Percentiles rank a stretch among this genome's conserved stretches.
phyloP scores from a whole-genome alignment of 169 alveolate genomes.

The Plasmodium fragile region DNA sequence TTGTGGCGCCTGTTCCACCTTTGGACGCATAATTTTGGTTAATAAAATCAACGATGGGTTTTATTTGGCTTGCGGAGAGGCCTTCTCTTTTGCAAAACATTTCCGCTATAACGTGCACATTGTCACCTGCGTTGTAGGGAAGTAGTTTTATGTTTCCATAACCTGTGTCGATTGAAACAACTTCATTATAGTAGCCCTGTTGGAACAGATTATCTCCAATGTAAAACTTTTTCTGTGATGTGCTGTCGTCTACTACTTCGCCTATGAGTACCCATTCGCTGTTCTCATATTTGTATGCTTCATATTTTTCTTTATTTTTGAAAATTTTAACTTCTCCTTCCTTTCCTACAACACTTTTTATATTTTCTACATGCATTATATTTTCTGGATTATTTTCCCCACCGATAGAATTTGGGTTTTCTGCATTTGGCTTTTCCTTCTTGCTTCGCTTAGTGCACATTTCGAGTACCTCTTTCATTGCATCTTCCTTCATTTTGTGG shows the following conservation, averaged over 20 bases:
- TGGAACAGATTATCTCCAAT: conserved; percentile 50
- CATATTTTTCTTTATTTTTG: conserved; percentile 50
- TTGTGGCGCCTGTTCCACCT: not conserved
- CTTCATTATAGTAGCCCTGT: conserved; percentile 70
- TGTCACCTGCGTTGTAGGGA: conserved; percentile 60
- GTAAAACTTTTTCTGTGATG: conserved; percentile 48
- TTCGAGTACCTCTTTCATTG: conserved; percentile 4
- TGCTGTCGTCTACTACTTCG: conserved; percentile 55
- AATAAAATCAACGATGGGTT: conserved; percentile 70
- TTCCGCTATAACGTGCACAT: conserved; percentile 61
- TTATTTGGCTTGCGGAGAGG: conserved; percentile 42
- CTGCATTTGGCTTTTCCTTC: not conserved
- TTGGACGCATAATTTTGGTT: conserved; percentile 24
- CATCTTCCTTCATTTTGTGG: not conserved
- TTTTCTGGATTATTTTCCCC: not conserved
- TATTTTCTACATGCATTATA: conserved; percentile 17
- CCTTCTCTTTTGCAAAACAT: conserved; percentile 68
- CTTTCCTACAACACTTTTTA: conserved; percentile 37
- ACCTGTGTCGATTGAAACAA: conserved; percentile 43
- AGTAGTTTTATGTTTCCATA: conserved; percentile 27
- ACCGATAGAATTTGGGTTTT: not conserved
- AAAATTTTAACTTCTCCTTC: conserved; percentile 64
- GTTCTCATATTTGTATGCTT: conserved; percentile 68
- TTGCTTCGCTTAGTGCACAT: not conserved
- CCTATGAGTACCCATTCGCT: conserved; percentile 47